Evolutionary conservation across 2,329 filamentous ascomycete species (phyloP), one percentile per base, ranked within the genome.

Genomic region (Phoma herbarum): DNA sequence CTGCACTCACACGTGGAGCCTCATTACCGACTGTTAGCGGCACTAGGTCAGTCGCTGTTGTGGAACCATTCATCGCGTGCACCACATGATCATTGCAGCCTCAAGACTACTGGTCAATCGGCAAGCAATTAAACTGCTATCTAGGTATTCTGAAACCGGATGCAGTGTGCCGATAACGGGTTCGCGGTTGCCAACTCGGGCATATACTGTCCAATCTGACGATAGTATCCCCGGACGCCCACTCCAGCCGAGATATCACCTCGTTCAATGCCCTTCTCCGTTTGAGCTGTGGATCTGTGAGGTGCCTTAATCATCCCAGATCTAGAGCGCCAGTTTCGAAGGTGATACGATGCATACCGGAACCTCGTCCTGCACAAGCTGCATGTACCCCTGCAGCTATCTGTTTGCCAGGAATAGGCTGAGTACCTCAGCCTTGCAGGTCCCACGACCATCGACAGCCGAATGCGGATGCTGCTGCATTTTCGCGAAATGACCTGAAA

Each of bases 391-490:
- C 41, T 43, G 41, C 16, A 51, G 56, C 29, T 59, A 14, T 41
- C 46, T 54, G 46, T 59, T 59, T 59, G 56, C 39, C 20, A 20
- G 31, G 12, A 25, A 41, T 41, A 33, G 29, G 3, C 28, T 37
- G 20, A 37, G 14, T n/a, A 2, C 39, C 41, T 42, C 26, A 41
- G 51, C 39, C 56, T 33, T 23, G 45, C 45, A 59, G 37, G 35
- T 42, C 26, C n/a, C 42, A 51, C 41, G 23, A 50, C 39, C 20
- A 42, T 25, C 26, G 39, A 44, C 23, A 49, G 31, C 56, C 45
- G 25, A 42, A 54, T 49, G 2, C 28, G 45, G 45, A 41, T 42
- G 31, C 25, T 41, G 23, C 56, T 49, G 56, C 44, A 53, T 2
- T 25, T 18, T 12, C 20, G 33, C 37, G 20, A 47, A 26, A 50